A percentile compares a stretch with the other conserved stretches of the same genome.
These are phyloP conservation scores for Mayamaea pseudoterrestris DNA, from an alignment of 108 stramenopile genomes.

Conservation along the genomic window DNA sequence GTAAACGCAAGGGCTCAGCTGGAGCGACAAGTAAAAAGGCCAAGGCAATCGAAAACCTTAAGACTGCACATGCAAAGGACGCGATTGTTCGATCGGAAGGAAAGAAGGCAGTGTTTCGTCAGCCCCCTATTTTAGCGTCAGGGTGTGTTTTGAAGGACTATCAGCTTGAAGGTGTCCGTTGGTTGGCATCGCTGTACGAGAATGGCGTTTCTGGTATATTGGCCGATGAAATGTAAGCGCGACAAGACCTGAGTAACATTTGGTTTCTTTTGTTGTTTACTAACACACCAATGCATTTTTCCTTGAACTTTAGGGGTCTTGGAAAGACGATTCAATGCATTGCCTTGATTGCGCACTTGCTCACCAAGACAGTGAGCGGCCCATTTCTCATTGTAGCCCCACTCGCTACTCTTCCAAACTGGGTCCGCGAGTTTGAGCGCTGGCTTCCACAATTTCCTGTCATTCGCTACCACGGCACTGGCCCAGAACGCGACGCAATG, in stretches of 20 bases:
- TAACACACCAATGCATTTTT: slow-evolving; percentile 1
- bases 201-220: slow-evolving; percentile 97
- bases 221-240: slow-evolving; percentile 96
- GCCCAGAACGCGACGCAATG: slow-evolving; percentile 68
- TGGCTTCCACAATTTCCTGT: slow-evolving; percentile 89
- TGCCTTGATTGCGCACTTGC: slow-evolving; percentile 86
- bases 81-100: slow-evolving; percentile 14
- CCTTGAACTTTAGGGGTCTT: slow-evolving; percentile 5
- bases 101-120: slow-evolving; percentile 63
- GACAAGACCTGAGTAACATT: too few relatives aligned
- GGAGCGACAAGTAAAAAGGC: slow-evolving; percentile 22
- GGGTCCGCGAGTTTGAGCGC: slow-evolving; percentile 92
- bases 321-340: slow-evolving; percentile 93
- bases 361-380: slow-evolving; percentile 74
- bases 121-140: slow-evolving; percentile 61
- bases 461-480: slow-evolving; percentile 87
- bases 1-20: slow-evolving; percentile 24
- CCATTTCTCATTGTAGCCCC: slow-evolving; percentile 94
- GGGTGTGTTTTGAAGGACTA: slow-evolving; percentile 77
- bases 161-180: slow-evolving; percentile 84
- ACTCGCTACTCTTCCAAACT: slow-evolving; percentile 97
- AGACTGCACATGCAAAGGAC: slow-evolving; percentile 51
- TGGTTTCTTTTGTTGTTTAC: neutral
- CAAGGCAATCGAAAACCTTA: slow-evolving; percentile 41
- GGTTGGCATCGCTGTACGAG: slow-evolving; percentile 94